Base-by-base conservation (phyloP, 225 moss, liverwort and hornwort species). In the Polytrichum commune region DNA sequence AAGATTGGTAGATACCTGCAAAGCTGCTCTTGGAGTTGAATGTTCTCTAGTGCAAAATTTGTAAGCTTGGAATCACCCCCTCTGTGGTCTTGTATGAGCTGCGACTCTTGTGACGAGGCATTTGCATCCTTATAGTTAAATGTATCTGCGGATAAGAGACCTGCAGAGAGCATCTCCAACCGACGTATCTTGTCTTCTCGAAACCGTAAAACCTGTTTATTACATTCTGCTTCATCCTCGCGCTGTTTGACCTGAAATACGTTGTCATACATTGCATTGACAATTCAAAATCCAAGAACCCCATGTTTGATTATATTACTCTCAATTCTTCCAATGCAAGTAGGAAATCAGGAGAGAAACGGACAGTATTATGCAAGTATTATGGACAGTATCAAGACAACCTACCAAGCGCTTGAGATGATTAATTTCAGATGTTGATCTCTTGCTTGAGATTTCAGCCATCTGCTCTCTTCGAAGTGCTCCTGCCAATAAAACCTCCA, bases 381-480 rank as follows among this genome's bases (percentile, higher is more conserved):
- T 7, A 6, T 32, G 7, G 20, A 19, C n/a, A n/a, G n/a, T 5
- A 60, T 6, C 5, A 60, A 60, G 58, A 70, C 69, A 60, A 80
- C 79, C 29, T 69, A 86, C 96, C 93, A 96, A 73, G 56, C 96
- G 91, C 79, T 76, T 80, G 29, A 92, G 81, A 71, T 96, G 91
- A 72, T 93, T 90, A 63, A 92, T 89, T 77, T 96, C 93, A 32
- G 82, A 78, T 69, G 85, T 80, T 66, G 85, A 81, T 72, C 84
- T 88, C 76, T 90, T 90, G 33, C 73, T 72, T 33, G 74, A 69
- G 54, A 69, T 77, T 72, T 96, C 93, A 35, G 87, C 84, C 24
- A 63, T 73, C 72, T 93, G 91, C 73, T 96, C 96, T 80, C 96
- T 85, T 71, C 96, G 86, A 22, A 96, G 75, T 68, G 91, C 85